Conservation (phyloP, 768 basidiomycete species). For the Goffeauzyma gilvescens region DNA sequence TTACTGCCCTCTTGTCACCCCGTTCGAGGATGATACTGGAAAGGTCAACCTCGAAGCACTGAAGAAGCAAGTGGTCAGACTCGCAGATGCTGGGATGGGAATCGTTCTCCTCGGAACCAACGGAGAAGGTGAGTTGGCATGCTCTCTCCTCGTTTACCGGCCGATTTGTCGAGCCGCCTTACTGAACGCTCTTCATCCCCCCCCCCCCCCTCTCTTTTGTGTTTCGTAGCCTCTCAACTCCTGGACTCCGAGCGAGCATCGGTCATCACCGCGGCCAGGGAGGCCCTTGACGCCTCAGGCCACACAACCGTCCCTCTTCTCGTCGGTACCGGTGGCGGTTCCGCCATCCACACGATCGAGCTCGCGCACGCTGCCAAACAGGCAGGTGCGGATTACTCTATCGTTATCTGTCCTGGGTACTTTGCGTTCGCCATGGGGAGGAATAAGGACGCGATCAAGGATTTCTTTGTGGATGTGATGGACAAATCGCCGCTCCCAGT, state of each 20-base stretch:
- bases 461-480: constrained; percentile 38
- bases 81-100: constrained; percentile 43
- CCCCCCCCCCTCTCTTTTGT: background rate
- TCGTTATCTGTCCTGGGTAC: constrained; percentile 39
- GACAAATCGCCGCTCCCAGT: constrained; percentile 37
- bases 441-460: constrained; percentile 26
- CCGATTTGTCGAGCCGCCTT: background rate
- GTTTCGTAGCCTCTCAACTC: constrained; percentile 26
- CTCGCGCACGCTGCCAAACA: constrained; percentile 55
- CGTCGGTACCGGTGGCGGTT: constrained; percentile 68
- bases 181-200: background rate
- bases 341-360: constrained; percentile 53
- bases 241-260: constrained; percentile 23
- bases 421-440: constrained; percentile 43
- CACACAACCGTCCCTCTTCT: constrained; percentile 51
- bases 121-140: constrained; percentile 49
- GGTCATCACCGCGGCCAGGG: constrained; percentile 41
- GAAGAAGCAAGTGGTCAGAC: constrained; percentile 49
- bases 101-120: constrained; percentile 22
- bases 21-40: constrained; percentile 51
- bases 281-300: constrained; percentile 54
- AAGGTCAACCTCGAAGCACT: constrained; percentile 51
- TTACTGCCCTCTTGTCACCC: constrained; percentile 55
- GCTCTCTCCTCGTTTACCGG: constrained; percentile 36
- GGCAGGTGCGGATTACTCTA: constrained; percentile 61